Conservation (phyloP, 1,284 basidiomycete genomes). For the Rhodotorula glutinis region DNA sequence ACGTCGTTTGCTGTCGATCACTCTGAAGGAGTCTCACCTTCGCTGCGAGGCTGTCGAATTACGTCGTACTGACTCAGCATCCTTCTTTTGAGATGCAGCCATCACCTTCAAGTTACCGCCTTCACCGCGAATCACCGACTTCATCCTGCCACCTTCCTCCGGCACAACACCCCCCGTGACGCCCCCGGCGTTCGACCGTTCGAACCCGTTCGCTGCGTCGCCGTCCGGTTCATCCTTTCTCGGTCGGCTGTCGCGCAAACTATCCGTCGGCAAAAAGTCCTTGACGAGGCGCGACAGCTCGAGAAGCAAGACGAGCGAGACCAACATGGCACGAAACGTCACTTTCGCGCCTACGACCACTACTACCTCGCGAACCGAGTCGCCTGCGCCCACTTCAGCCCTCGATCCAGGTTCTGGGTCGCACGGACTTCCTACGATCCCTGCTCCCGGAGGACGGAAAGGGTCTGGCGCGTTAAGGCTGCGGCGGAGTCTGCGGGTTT, state of each 20-base stretch:
- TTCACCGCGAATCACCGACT: background rate
- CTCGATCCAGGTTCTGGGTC: background rate
- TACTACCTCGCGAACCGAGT: background rate
- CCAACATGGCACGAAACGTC: slow-evolving; percentile 3
- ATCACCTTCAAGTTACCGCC: slow-evolving; percentile 25
- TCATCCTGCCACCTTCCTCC: background rate
- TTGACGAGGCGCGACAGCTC: slow-evolving; percentile 11
- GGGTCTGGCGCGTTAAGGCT: background rate
- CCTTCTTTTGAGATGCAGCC: background rate
- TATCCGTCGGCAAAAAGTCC: slow-evolving; percentile 27
- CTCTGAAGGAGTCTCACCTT: too few species aligned
- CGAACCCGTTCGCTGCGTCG: slow-evolving; percentile 4
- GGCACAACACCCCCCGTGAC: background rate
- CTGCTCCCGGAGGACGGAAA: slow-evolving; percentile 3
- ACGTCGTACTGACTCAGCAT: too few species aligned
- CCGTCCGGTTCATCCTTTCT: slow-evolving; percentile 15
- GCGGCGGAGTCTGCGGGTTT: background rate
- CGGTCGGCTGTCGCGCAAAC: slow-evolving; percentile 17
- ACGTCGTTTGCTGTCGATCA: background rate
- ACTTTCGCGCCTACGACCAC: background rate
- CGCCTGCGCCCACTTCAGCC: background rate
- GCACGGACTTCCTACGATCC: background rate
- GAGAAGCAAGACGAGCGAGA: slow-evolving; percentile 13
- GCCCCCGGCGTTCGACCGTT: slow-evolving; percentile 1
- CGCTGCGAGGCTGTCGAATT: background rate